Evolutionary conservation across 192 early-diverging fungal species (phyloP), one percentile per base, ranked within the genome.

Genomic region (Podochytrium sp.): DNA sequence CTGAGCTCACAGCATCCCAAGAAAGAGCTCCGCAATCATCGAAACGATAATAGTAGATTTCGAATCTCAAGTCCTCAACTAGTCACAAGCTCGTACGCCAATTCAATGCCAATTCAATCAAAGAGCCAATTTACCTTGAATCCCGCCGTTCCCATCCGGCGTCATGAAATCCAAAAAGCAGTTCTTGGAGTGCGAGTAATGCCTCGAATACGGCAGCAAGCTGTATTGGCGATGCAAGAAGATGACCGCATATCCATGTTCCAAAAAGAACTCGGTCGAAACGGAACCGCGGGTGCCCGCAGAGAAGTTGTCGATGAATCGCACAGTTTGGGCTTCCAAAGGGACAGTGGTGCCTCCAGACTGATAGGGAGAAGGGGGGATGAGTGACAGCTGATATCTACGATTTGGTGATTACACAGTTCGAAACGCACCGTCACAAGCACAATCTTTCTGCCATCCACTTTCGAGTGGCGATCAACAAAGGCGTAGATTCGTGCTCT

Each of bases 221-320:
- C 89, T 91, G 79, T 92, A 92, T 79, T 98, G 96, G 40, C 98
- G 88, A 76, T 96, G 91, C 84, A 98, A 86, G 58, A 98, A 98
- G 34, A 99, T 93, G 6, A 98, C 96, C 0, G 95, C 95, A 76
- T 99, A 99, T 1, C 95, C 96, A 2, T 82, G 75, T 33, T 92
- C 85, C 65, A 86, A 92, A 92, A 87, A 95, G 57, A 78, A 92
- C 78, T 99, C 98, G n/a, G 97, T 95, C 25, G 96, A 98, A 3
- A 91, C 88, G 3, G 96, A 92, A 29, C 98, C 98, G 53, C 98
- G 91, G 12, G 93, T 98, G 16, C 98, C 98, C 3, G 92, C 95
- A 51, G 91, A 93, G 75, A 99, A 99, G 79, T 99, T 99, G 83
- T 99, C 98, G 61, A 99, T 90, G 81, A 99, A 99, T 39, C 98